Percentiles rank a stretch among this genome's conserved stretches.
These are phyloP conservation scores for Fusarium pininemorale DNA, from an alignment of 2,329 filamentous ascomycete genomes.

Conservation along the genomic window DNA sequence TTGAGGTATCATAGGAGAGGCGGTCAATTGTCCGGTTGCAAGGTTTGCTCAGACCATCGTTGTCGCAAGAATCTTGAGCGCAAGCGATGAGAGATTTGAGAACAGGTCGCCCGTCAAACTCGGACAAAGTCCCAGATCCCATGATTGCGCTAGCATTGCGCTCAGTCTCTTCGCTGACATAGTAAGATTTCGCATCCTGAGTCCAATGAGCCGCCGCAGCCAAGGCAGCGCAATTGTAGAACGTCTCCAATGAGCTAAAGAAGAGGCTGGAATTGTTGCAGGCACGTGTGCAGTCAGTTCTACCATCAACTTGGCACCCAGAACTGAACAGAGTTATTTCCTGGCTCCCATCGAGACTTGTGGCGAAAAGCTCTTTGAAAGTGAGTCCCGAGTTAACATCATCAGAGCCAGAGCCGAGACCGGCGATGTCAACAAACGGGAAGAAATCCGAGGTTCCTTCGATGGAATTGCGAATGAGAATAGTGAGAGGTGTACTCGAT, in stretches of 20 bases:
- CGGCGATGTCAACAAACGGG: constrained; percentile 49
- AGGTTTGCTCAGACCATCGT: constrained; percentile 46
- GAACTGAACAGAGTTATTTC: constrained; percentile 46
- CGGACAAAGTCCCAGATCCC: constrained; percentile 45
- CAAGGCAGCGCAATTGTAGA: constrained; percentile 52
- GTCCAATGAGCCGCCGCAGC: constrained; percentile 49
- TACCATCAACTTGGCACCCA: constrained; percentile 45
- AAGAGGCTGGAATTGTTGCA: constrained; percentile 45
- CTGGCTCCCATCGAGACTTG: constrained; percentile 46
- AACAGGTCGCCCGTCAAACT: constrained; percentile 45
- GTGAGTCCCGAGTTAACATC: constrained; percentile 42
- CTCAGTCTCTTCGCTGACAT: constrained; percentile 47
- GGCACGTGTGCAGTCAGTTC: constrained; percentile 46
- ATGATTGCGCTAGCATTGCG: constrained; percentile 49
- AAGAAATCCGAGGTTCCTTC: constrained; percentile 50
- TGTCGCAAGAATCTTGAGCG: constrained; percentile 48
- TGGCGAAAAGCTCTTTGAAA: constrained; percentile 48
- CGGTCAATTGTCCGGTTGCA: constrained; percentile 44
- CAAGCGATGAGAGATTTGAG: constrained; percentile 47
- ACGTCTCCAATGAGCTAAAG: constrained; percentile 50
- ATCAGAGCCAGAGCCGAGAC: constrained; percentile 41
- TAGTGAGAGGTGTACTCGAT: constrained; percentile 40
- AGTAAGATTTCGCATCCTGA: constrained; percentile 41
- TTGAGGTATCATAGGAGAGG: constrained; percentile 41
- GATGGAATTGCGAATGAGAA: constrained; percentile 44